phyloP scores from a whole-genome alignment of 164 flowering plant species.

The Stephania japonica region DNA sequence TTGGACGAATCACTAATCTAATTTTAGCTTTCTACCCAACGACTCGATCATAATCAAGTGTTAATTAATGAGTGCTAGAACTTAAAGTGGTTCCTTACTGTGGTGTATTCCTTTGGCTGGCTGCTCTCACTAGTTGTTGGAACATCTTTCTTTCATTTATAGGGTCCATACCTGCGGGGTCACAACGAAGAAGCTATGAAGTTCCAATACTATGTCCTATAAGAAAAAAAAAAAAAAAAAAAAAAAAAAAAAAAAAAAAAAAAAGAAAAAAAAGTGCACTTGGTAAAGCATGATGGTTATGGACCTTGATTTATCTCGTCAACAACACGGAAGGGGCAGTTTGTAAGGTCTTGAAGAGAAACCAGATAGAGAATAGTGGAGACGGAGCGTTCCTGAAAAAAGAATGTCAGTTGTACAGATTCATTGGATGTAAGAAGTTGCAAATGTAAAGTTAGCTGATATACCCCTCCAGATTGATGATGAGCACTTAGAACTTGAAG shows the following conservation, averaged over 20 bases:
- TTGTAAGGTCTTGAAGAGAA: conserved; percentile 93
- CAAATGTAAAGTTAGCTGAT: neutral
- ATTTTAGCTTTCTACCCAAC: neutral
- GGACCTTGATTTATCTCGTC: conserved; percentile 99
- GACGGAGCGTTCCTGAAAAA: conserved; percentile 82
- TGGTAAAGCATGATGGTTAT: conserved; percentile 3
- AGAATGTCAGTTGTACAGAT: conserved; percentile 6
- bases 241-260: too few species aligned
- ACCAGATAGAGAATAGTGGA: conserved; percentile 97
- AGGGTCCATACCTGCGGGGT: conserved; percentile 83
- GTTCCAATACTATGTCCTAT: neutral
- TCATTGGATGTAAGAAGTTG: conserved; percentile 5
- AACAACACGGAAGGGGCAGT: conserved; percentile 96
- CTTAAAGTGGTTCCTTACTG: conserved; percentile 51
- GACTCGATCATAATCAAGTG: neutral
- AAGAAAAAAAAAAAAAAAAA: too few species aligned
- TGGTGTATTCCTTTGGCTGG: conserved; percentile 88
- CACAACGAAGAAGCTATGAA: neutral
- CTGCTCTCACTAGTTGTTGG: conserved; percentile 91
- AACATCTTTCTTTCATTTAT: conserved; percentile 97
- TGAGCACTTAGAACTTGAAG: conserved; percentile 94
- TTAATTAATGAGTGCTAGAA: neutral
- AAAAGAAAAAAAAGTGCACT: too few species aligned
- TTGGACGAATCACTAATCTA: neutral
- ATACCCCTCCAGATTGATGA: conserved; percentile 98